Percentiles rank a stretch among this genome's conserved stretches.
phyloP scores from a whole-genome alignment of 441 rosid genomes.

The Eruca vesicaria region DNA sequence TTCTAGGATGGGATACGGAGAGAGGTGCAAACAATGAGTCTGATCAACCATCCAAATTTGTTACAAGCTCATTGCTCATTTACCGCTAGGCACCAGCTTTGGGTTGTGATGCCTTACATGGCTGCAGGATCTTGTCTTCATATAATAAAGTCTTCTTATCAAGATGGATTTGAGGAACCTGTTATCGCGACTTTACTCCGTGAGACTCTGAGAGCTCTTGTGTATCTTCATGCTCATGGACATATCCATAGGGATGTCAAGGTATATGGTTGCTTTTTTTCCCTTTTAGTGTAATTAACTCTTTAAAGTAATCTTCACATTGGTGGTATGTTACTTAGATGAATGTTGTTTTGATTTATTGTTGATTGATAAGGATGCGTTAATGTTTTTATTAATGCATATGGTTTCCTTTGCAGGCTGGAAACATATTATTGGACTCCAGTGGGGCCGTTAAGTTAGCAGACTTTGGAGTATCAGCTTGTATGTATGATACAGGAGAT shows the following conservation, averaged over 20 bases:
- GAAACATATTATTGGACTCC: conserved; percentile 51
- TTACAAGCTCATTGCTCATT: conserved; percentile 95
- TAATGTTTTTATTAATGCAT: conserved; percentile 4
- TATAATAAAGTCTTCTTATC: conserved; percentile 81
- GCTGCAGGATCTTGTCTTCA: conserved; percentile 91
- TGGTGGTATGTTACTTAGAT: not conserved
- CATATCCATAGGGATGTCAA: conserved; percentile 98
- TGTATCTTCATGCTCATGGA: conserved; percentile 94
- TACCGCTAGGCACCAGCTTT: conserved; percentile 75
- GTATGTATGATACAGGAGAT: conserved; percentile 98
- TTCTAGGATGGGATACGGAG: conserved; percentile 99
- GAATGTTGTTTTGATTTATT: not conserved
- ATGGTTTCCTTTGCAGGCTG: conserved; percentile 65
- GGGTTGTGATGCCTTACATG: conserved; percentile 60
- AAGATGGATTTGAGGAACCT: conserved; percentile 95
- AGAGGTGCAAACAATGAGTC: conserved; percentile 95
- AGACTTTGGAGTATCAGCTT: conserved; percentile 95
- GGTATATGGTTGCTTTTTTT: conserved; percentile 45
- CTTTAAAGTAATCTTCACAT: not conserved
- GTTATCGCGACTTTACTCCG: conserved; percentile 80
- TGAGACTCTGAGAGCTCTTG: conserved; percentile 95
- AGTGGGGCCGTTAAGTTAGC: conserved; percentile 69
- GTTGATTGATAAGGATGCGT: not conserved
- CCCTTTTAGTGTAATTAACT: not conserved
- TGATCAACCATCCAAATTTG: conserved; percentile 88